Evolutionary conservation across 345 rosid genomes (phyloP), one percentile per base, ranked within the genome.

Genomic region (Erucastrum elatum): DNA sequence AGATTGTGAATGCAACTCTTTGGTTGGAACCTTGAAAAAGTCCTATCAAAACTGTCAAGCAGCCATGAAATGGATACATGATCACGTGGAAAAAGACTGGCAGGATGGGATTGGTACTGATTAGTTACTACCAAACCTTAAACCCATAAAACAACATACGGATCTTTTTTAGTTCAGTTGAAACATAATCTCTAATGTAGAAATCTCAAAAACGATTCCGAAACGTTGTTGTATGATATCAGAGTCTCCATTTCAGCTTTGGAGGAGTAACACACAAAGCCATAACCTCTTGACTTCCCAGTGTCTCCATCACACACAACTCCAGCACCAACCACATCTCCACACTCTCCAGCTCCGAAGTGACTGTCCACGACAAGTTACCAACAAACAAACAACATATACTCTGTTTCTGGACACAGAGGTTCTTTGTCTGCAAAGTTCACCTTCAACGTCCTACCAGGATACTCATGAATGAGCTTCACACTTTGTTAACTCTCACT

Each of bases 271-370:
- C 89, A 83, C 0, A 94, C 94, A 12, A 94, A 94, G 17, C 98
- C 98, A 29, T 90, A 92, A 10, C 99, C 98, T 0, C 85, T 79
- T 1, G 97, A 91, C 65, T 84, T 88, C 17, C 98, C 98, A 0
- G 96, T 90, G 74, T 94, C 95, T 35, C 98, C 99, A 61, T 95
- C 96, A 2, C 49, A 89, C 26, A 95, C 82, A 81, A 95, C 98
- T 81, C 97, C 86, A 8, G 98, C 91, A 16, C 94, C 97, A 65
- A 92, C 89, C 33, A 95, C 88, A 25, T 85, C 82, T 17, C 97
- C 98, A 63, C 86, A 90, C 53, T 85, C 88, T 85, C 79, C 74
- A 51, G 82, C 83, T 95, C 97, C 0, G 94, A 84, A 17, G 94
- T 91, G 13, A 89, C 92, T 0, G 96, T 84, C 98, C 97, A 92